These are phyloP conservation scores for Phalaenopsis hybrid DNA, from an alignment of 116 monocot species.

Conservation along the genomic window DNA sequence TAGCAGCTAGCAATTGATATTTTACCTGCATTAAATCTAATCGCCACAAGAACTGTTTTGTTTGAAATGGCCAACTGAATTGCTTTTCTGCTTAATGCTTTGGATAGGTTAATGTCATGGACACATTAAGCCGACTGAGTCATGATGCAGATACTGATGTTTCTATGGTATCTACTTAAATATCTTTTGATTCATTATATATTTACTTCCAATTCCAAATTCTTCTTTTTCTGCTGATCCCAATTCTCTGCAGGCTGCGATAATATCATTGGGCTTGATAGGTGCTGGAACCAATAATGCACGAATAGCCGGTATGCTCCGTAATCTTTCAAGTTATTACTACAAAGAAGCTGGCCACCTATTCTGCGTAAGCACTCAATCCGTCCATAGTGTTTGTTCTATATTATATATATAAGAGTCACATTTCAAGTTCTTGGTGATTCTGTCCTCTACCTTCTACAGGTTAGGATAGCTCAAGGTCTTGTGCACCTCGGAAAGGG, in stretches of 20 bases:
- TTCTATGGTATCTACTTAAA: conserved; percentile 57
- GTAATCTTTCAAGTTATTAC: conserved; percentile 96
- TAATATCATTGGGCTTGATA: conserved; percentile 86
- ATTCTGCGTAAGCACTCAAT: conserved; percentile 65
- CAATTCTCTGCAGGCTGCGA: conserved; percentile 67
- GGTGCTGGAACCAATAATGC: conserved; percentile 97
- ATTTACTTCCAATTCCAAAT: background rate
- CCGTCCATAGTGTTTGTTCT: background rate
- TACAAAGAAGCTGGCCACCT: conserved; percentile 98
- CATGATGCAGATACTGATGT: conserved; percentile 97
- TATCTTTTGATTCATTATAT: background rate
- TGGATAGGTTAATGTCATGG: conserved; percentile 91
- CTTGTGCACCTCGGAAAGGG: conserved; percentile 96
- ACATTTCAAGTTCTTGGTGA: background rate
- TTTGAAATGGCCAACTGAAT: background rate
- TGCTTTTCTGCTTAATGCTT: background rate
- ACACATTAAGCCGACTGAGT: conserved; percentile 90
- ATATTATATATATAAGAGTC: background rate
- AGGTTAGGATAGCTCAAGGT: conserved; percentile 99
- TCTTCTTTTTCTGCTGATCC: background rate
- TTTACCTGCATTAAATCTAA: background rate
- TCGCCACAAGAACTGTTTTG: background rate
- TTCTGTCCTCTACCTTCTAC: conserved; percentile 8
- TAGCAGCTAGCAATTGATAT: background rate
- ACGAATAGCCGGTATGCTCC: conserved; percentile 93